Base-by-base conservation (phyloP, 441 rosid species). In the Corymbia citriodora region DNA sequence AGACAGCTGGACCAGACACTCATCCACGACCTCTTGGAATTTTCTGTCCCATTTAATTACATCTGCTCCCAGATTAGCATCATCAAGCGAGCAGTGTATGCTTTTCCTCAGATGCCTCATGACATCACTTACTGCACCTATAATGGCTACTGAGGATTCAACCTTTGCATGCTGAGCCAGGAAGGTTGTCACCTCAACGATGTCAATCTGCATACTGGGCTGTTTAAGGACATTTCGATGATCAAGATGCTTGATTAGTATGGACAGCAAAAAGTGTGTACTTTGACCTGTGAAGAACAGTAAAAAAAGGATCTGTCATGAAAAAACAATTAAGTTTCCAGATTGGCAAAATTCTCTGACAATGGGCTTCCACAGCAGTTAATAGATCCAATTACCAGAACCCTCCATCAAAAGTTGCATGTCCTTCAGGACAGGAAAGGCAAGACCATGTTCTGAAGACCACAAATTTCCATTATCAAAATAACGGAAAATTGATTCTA, bases 201-300 rank as follows among this genome's bases (percentile, higher is more conserved):
- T 95, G 92, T 94, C 95, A 63, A 98, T 95, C 95, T 96, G 98
- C 96, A 95, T 94, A 88, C 90, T 91, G n/a, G 96, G 97, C 87
- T 96, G 92, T 93, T 96, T 96, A 72, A 96, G 95, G 93, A 96
- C 96, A 91, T 93, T 96, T 93, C 96, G 97, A 93, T 98, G 98
- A 92, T 98, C 99, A 88, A 98, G 98, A 92, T 98, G 99, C 94
- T 97, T 98, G 89, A 96, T 93, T 94, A 98, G 92, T 92, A 95
- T 95, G 87, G 98, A 96, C 74, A 98, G 93, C 93, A 98, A 53
- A 91, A 95, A 95, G 93, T 98, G 99, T 83, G 98, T 92, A 92
- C 95, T 94, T 89, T 95, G 98, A 91, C 99, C 99, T 98, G 94
- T 86, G 87, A 88, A 86, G 88, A 57, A 93, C 88, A 59, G 45